Base-by-base conservation (phyloP, 441 rosid genomes). In the Pelargonium myrrhifolium region DNA sequence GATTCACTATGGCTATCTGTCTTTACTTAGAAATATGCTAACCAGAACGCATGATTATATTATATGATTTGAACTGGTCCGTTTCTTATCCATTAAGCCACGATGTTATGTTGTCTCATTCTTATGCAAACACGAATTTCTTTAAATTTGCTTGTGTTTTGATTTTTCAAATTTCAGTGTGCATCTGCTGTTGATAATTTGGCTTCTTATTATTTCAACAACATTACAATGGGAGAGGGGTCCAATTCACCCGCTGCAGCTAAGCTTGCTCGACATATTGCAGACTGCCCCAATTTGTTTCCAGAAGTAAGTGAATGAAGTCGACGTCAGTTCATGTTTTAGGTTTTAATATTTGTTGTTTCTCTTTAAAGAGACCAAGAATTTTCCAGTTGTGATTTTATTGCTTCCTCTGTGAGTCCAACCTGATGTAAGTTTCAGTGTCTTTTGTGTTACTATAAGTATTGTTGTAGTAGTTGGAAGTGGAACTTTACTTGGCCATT, bases 121-220 rank as follows among this genome's bases (percentile, higher is more conserved):
- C n/a, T 47, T 47, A 47, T 47, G 53, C 53, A 12, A 15, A 2
- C 11, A 11, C 17, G 18, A 47, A 47, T 47, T 14, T 47, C 39
- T 5, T 47, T 14, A 47, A 47, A 11, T 47, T 47, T 47, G n/a
- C n/a, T 47, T 47, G 15, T 55, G 45, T 24, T 7, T 39, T 56
- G 66, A 28, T 47, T 65, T 24, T 70, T 64, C 71, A 75, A 12
- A 17, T 82, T 77, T 71, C 90, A 95, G 99, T 92, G 97, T 81
- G 98, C 99, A 64, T 76, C 92, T 75, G 92, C 97, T 66, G 93
- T 92, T 64, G 99, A 95, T 79, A 92, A 92, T 82, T 86, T 95
- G 85, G 95, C 98, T 74, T 84, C 93, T 72, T 92, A 78, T 73
- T 92, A 92, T 80, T 92, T 95, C 80, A 92, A 89, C 81, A 90